phyloP scores from a whole-genome alignment of 495 filamentous ascomycete species.

The Neurospora sp. region DNA sequence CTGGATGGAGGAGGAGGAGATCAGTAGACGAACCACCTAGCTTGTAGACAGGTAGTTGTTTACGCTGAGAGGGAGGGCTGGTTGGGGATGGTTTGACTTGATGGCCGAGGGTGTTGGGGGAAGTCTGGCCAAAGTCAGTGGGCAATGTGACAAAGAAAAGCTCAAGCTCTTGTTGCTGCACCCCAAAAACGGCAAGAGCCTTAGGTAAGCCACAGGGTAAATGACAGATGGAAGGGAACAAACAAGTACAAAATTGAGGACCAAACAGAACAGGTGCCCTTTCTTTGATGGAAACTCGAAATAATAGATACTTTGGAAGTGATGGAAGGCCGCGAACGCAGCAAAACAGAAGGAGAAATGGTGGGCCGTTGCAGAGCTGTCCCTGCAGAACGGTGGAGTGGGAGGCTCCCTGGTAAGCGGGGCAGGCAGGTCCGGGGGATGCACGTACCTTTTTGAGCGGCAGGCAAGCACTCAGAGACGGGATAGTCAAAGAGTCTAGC shows the following conservation, averaged over 20 bases:
- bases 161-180: background rate
- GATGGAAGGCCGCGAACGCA: conserved; percentile 7
- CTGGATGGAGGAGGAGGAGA: background rate
- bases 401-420: conserved; percentile 11
- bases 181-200: background rate
- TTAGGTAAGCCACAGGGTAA: background rate
- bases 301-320: background rate
- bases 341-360: conserved; percentile 12
- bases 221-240: background rate
- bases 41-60: background rate
- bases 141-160: background rate
- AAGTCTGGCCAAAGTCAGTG: background rate
- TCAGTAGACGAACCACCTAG: background rate
- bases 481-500: background rate
- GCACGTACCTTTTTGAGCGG: conserved; percentile 21
- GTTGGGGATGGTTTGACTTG: background rate
- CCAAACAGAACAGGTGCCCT: background rate
- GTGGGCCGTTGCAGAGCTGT: conserved; percentile 12
- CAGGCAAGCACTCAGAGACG: background rate
- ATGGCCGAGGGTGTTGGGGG: background rate
- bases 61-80: background rate
- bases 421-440: conserved; percentile 12
- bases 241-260: background rate
- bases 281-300: background rate
- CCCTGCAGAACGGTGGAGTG: conserved; percentile 1